These are phyloP conservation scores for Kurtzmaniella quercitrusa DNA, from an alignment of 1,139 yeast genomes.

Conservation along the genomic window DNA sequence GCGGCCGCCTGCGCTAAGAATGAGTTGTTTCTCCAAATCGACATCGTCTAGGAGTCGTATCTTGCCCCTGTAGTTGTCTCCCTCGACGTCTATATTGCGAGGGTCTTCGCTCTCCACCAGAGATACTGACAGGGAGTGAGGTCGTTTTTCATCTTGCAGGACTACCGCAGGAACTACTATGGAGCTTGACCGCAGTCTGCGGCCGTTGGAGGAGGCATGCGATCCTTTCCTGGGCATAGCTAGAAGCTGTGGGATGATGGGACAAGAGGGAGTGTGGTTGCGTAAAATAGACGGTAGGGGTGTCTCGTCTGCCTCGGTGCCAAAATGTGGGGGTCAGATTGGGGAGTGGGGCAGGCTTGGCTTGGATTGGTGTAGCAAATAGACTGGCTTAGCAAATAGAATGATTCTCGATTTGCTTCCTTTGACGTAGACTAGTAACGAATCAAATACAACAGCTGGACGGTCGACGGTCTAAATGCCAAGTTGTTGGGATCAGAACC, in stretches of 20 bases:
- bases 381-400: too few species aligned
- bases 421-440: too few species aligned
- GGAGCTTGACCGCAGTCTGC: slow-evolving; percentile 12
- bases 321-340: too few species aligned
- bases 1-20: slow-evolving; percentile 37
- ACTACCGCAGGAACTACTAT: slow-evolving; percentile 7
- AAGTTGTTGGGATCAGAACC: too few species aligned
- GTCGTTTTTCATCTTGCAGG: slow-evolving; percentile 11
- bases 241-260: background rate
- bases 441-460: too few species aligned
- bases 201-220: background rate
- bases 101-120: slow-evolving; percentile 10
- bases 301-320: too few species aligned
- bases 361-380: too few species aligned
- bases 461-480: too few species aligned
- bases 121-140: slow-evolving; percentile 16
- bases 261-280: too few species aligned
- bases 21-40: slow-evolving; percentile 37
- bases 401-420: too few species aligned
- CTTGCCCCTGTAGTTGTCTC: slow-evolving; percentile 11
- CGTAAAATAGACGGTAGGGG: too few species aligned
- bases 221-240: background rate
- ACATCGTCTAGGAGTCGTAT: slow-evolving; percentile 21
- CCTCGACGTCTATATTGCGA: background rate
- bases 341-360: too few species aligned